These are phyloP conservation scores for Aspergillus panamensis DNA, from an alignment of 495 filamentous ascomycete species.

Conservation along the genomic window DNA sequence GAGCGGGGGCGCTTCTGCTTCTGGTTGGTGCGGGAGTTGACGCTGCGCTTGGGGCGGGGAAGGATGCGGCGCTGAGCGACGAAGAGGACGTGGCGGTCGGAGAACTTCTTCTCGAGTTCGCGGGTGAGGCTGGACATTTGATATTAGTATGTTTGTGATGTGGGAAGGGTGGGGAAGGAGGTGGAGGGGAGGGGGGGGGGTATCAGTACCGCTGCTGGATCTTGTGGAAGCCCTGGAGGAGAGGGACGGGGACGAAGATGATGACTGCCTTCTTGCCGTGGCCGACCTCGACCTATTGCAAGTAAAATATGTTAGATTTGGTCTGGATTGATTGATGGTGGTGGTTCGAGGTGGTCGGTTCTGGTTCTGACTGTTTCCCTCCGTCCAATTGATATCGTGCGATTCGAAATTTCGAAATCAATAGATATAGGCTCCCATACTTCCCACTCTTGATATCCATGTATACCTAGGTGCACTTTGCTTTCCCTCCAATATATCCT, in stretches of 20 bases:
- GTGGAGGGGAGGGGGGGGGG: slow-evolving; percentile 1
- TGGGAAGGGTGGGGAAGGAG: background rate
- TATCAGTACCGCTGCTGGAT: slow-evolving; percentile 92
- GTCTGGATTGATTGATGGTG: background rate
- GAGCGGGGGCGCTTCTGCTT: slow-evolving; percentile 98
- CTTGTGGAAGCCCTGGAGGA: slow-evolving; percentile 92
- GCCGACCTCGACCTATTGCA: slow-evolving; percentile 90
- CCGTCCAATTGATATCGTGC: no score
- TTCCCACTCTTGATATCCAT: no score
- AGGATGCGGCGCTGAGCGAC: slow-evolving; percentile 98
- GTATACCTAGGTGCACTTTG: no score
- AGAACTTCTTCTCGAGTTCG: slow-evolving; percentile 99
- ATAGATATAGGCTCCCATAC: no score
- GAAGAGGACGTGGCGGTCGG: slow-evolving; percentile 98
- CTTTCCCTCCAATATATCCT: no score
- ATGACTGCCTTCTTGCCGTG: slow-evolving; percentile 99
- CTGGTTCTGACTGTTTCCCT: no score
- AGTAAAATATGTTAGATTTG: slow-evolving; percentile 25
- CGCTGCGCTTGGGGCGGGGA: slow-evolving; percentile 92
- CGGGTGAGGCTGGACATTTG: slow-evolving; percentile 74
- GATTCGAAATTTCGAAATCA: no score
- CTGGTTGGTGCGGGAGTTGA: slow-evolving; percentile 85
- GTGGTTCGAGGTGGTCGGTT: background rate
- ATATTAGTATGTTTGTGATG: slow-evolving; percentile 9
- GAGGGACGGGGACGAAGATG: slow-evolving; percentile 99